Conservation (phyloP, 805 yeast genomes). For the Candida morakotiae region DNA sequence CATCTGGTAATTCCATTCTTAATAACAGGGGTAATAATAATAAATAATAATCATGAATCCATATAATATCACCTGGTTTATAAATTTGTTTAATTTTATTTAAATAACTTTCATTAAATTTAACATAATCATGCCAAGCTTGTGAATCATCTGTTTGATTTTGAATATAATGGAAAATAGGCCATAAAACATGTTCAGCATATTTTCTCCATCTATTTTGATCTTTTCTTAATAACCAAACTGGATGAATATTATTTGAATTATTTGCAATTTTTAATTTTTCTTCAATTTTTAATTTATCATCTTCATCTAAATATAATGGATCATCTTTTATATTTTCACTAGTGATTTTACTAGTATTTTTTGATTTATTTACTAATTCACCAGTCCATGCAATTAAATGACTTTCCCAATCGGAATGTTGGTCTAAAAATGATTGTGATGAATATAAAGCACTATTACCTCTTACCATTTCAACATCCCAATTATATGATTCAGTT, state of each 20-base stretch:
- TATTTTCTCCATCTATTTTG: constrained; percentile 83
- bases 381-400: constrained; percentile 97
- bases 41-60: constrained; percentile 90
- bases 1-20: constrained; percentile 71
- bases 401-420: constrained; percentile 82
- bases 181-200: constrained; percentile 92
- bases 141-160: constrained; percentile 67
- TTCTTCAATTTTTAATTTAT: constrained; percentile 47
- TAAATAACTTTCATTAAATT: constrained; percentile 86
- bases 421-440: constrained; percentile 55
- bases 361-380: constrained; percentile 36
- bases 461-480: constrained; percentile 66
- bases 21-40: constrained; percentile 78
- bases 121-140: constrained; percentile 85
- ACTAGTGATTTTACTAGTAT: constrained; percentile 25
- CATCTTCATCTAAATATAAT: constrained; percentile 51
- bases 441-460: constrained; percentile 82
- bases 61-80: constrained; percentile 83
- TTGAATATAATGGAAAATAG: constrained; percentile 89
- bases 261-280: constrained; percentile 44
- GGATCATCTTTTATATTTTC: constrained; percentile 45
- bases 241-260: constrained; percentile 66
- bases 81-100: constrained; percentile 70
- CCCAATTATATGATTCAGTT: constrained; percentile 44
- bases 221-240: constrained; percentile 80